Evolutionary conservation across 345 rosid species (phyloP).

Genomic region (Theobroma cacao): DNA sequence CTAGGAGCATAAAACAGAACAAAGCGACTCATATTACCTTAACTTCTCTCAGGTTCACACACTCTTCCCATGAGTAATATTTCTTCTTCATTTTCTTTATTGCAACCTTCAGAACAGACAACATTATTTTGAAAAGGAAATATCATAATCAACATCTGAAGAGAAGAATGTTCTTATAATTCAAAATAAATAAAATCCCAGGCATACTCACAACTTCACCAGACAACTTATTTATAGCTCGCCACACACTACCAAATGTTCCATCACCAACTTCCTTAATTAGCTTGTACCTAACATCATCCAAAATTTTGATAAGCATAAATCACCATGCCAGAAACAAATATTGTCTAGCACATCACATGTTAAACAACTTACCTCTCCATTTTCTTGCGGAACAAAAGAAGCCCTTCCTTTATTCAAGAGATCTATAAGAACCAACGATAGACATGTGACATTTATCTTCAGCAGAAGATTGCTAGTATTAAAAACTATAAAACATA

Average conservation of each 20-base stretch:
- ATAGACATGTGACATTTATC: conserved; percentile 39
- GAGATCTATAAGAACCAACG: conserved; percentile 27
- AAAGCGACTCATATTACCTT: conserved; percentile 46
- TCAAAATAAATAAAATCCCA: conserved; percentile 1
- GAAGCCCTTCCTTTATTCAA: conserved; percentile 51
- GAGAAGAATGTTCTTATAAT: neutral
- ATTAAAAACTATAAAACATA: conserved; percentile 23
- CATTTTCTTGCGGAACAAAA: conserved; percentile 47
- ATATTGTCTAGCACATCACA: neutral
- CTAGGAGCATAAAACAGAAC: neutral
- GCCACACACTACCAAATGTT: conserved; percentile 94
- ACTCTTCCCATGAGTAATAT: conserved; percentile 93
- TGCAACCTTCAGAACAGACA: conserved; percentile 60
- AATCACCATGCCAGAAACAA: neutral
- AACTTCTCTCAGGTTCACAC: conserved; percentile 90
- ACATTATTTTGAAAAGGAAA: neutral
- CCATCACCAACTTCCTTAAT: conserved; percentile 95
- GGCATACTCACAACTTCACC: conserved; percentile 79
- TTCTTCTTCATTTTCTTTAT: conserved; percentile 96
- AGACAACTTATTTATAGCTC: conserved; percentile 70
- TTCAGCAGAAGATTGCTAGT: conserved; percentile 25
- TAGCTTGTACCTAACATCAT: conserved; percentile 61
- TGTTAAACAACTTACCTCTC: conserved; percentile 60
- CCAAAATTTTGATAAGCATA: neutral
- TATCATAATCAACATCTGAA: neutral